A percentile compares a stretch with the other conserved stretches of the same genome.
These are phyloP conservation scores for Penicillium lividum DNA, from an alignment of 495 filamentous ascomycete species.

Conservation along the genomic window DNA sequence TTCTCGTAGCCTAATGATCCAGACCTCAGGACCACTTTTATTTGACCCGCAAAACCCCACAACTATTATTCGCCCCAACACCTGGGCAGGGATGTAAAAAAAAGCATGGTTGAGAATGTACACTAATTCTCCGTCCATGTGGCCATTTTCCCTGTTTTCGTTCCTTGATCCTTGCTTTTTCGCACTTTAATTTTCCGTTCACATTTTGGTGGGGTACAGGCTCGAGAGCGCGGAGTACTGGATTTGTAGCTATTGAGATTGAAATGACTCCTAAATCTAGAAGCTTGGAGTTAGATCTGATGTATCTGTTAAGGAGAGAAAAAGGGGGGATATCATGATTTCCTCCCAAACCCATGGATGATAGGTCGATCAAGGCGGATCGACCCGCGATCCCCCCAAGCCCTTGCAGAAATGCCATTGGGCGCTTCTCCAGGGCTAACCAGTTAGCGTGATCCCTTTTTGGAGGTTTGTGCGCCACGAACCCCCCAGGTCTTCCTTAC, in stretches of 20 bases:
- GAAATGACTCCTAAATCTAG: background rate
- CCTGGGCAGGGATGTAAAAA: background rate
- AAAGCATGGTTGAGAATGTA: background rate
- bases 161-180: background rate
- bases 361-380: conserved; percentile 6
- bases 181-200: background rate
- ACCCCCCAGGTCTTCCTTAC: background rate
- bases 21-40: background rate
- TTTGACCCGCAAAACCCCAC: background rate
- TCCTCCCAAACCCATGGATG: background rate
- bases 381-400: conserved; percentile 1
- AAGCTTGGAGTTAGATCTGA: background rate
- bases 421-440: too few relatives aligned
- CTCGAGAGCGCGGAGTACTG: too few relatives aligned
- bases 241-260: background rate
- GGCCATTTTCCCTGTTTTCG: background rate
- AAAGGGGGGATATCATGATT: background rate
- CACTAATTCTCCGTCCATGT: background rate
- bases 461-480: background rate
- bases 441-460: background rate
- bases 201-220: too few relatives aligned
- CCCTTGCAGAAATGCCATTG: conserved; percentile 4
- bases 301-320: background rate
- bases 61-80: too few relatives aligned
- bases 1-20: background rate